phyloP scores from a whole-genome alignment of 1,139 yeast species.

The Suzukiozyma palmioleophila region DNA sequence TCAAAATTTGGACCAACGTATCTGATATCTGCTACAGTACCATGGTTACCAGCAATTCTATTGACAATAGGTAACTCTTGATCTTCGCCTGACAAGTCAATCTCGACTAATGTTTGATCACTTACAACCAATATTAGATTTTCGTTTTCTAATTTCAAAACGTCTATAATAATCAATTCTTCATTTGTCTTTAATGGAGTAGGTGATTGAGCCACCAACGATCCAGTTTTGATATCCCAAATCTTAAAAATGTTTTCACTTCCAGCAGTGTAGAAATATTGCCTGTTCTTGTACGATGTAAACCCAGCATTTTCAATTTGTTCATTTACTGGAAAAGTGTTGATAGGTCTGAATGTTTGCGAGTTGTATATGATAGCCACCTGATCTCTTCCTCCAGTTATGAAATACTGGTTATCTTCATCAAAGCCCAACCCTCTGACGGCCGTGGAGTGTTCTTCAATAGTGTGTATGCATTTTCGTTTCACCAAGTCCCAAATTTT shows the following conservation, averaged over 20 bases:
- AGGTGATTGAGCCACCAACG: conserved; percentile 41
- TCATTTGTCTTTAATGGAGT: conserved; percentile 56
- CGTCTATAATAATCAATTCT: conserved; percentile 65
- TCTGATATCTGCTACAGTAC: conserved; percentile 85
- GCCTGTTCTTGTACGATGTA: conserved; percentile 28
- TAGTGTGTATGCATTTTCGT: conserved; percentile 59
- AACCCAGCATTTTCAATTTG: conserved; percentile 84
- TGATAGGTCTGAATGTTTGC: conserved; percentile 50
- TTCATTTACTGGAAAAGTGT: conserved; percentile 70
- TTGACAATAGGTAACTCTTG: conserved; percentile 40
- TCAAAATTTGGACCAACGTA: conserved; percentile 63
- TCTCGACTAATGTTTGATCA: conserved; percentile 74
- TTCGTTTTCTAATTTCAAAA: conserved; percentile 28
- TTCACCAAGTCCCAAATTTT: conserved; percentile 90
- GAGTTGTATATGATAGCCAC: conserved; percentile 61
- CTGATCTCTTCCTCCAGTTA: conserved; percentile 90
- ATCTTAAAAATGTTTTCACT: conserved; percentile 62
- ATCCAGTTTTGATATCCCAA: conserved; percentile 47
- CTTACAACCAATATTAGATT: conserved; percentile 51
- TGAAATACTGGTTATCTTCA: conserved; percentile 47
- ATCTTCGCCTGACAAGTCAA: conserved; percentile 33
- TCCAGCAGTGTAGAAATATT: conserved; percentile 73
- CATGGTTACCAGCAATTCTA: conserved; percentile 88
- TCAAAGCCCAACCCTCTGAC: conserved; percentile 80
- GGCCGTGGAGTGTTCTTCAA: conserved; percentile 77